Conservation (phyloP, 495 filamentous ascomycete species). For the Massariosphaeria phaeospora region DNA sequence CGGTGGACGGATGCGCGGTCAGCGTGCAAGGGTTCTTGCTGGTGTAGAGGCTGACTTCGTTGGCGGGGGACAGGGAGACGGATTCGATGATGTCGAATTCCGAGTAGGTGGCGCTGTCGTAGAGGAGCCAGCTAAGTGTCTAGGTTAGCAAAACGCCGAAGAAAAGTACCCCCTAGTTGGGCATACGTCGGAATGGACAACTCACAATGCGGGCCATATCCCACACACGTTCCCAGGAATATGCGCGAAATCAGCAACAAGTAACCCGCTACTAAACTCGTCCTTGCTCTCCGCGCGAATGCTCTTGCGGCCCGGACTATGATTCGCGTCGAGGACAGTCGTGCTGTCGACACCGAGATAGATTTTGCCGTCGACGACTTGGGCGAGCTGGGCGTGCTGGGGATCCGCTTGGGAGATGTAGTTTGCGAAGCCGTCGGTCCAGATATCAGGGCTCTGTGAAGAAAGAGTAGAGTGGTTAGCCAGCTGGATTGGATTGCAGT, state of each 20-base stretch:
- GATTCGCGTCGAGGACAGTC: slow-evolving; percentile 22
- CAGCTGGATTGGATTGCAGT: too few species aligned
- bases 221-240: slow-evolving; percentile 36
- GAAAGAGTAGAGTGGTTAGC: slow-evolving; percentile 27
- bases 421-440: slow-evolving; percentile 1
- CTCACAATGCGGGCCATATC: slow-evolving; percentile 24
- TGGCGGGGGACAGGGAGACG: slow-evolving; percentile 60
- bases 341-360: slow-evolving; percentile 33
- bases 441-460: neutral
- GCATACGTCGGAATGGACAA: slow-evolving; percentile 12
- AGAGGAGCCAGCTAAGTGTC: slow-evolving; percentile 6
- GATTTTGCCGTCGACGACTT: slow-evolving; percentile 14
- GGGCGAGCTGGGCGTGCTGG: slow-evolving; percentile 25
- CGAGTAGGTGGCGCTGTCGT: neutral
- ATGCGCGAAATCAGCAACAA: slow-evolving; percentile 37
- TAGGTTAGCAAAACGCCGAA: too few species aligned
- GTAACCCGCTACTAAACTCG: slow-evolving; percentile 34
- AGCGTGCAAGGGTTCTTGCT: slow-evolving; percentile 42
- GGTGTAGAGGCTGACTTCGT: slow-evolving; percentile 73
- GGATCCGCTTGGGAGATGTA: slow-evolving; percentile 26
- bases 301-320: slow-evolving; percentile 28
- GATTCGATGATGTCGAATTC: slow-evolving; percentile 80
- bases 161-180: slow-evolving; percentile 43
- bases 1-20: slow-evolving; percentile 39
- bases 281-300: slow-evolving; percentile 32